These are phyloP conservation scores for Lasiosphaeria hispida DNA, from an alignment of 495 filamentous ascomycete genomes.

Conservation along the genomic window DNA sequence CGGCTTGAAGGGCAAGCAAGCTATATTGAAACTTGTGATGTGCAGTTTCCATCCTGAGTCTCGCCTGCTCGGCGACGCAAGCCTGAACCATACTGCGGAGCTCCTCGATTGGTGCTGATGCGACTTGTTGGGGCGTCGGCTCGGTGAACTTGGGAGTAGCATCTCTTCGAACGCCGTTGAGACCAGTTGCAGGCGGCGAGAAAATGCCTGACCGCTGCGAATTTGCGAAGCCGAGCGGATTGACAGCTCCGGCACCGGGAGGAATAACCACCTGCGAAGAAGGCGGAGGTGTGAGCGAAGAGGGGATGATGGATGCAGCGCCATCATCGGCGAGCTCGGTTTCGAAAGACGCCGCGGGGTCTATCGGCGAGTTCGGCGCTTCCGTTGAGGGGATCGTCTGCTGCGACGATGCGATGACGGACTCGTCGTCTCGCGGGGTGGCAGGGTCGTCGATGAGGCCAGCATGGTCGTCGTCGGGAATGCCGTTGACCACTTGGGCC, in stretches of 20 bases:
- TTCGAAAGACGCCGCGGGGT: constrained; percentile 35
- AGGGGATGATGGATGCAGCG: constrained; percentile 38
- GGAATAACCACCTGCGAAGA: constrained; percentile 62
- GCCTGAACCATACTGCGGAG: constrained; percentile 55
- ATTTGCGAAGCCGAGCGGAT: constrained; percentile 45
- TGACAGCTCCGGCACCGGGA: constrained; percentile 24
- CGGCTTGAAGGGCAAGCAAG: constrained; percentile 79
- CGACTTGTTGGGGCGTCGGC: constrained; percentile 63
- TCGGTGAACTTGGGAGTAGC: constrained; percentile 50
- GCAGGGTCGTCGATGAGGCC: constrained; percentile 34
- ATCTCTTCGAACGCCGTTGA: constrained; percentile 52
- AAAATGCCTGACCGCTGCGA: constrained; percentile 43
- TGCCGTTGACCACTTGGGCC: constrained; percentile 27
- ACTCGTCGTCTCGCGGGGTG: constrained; percentile 38
- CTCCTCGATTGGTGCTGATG: constrained; percentile 55
- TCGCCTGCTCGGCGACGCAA: constrained; percentile 54
- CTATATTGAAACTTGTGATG: constrained; percentile 93
- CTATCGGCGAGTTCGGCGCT: constrained; percentile 40
- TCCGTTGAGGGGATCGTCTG: constrained; percentile 46
- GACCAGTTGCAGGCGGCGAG: constrained; percentile 56
- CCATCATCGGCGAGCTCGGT: constrained; percentile 42
- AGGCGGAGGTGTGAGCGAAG: constrained; percentile 69
- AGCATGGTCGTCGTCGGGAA: constrained; percentile 26
- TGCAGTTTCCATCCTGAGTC: constrained; percentile 75
- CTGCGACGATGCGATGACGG: constrained; percentile 34